Evolutionary conservation across 495 filamentous ascomycete species (phyloP), one percentile per base, ranked within the genome.

Genomic region (Pyrenopolyporus hunteri): DNA sequence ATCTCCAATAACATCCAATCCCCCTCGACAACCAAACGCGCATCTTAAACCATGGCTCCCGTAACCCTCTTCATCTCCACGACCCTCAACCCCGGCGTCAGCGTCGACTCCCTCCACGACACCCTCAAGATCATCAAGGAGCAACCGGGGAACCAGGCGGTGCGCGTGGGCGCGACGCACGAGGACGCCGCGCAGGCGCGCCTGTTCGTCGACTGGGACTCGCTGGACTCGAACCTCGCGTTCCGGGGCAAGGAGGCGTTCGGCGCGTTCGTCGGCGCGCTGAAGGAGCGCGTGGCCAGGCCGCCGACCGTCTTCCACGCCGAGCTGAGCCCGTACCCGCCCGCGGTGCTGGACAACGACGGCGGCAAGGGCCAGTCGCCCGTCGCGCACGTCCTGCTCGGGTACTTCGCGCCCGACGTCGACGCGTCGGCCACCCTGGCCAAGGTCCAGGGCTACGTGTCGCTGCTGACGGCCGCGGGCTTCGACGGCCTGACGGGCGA

Each of bases 171-270:
- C 1, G 0, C 35, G 7, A 13, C 49, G 8, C 42, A 53, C 55
- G 43, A 54, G 28, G 20, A 59, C 36, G 14, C 47, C 33, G 16
- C 42, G 22, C 48, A 59, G 13, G 33, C 55, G 42, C 48, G 42
- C 8, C 36, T 64, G 7, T 58, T 55, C 17, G 32, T 59, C 43
- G 61, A 59, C 61, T 64, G 61, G 61, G 61, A 59, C 54, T 20
- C 42, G 3, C n/a, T 59, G 35, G 43, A 42, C 6, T 28, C 47
- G 3, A 54, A 64, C 43, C 6, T 13, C 0, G 48, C 54, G 20
- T 49, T 55, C 43, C 48, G 42, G 16, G 28, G 32, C 19, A 42
- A 32, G 16, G 20, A n/a, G 40, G 9, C 14, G 42, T 48, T 36
- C 17, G 6, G 4, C 5, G 17, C 47, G 1, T 53, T 48, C 53